Evolutionary conservation across 352 stramenopile genomes (phyloP), one percentile per base, ranked within the genome.

Genomic region (Pythium sukuiense): DNA sequence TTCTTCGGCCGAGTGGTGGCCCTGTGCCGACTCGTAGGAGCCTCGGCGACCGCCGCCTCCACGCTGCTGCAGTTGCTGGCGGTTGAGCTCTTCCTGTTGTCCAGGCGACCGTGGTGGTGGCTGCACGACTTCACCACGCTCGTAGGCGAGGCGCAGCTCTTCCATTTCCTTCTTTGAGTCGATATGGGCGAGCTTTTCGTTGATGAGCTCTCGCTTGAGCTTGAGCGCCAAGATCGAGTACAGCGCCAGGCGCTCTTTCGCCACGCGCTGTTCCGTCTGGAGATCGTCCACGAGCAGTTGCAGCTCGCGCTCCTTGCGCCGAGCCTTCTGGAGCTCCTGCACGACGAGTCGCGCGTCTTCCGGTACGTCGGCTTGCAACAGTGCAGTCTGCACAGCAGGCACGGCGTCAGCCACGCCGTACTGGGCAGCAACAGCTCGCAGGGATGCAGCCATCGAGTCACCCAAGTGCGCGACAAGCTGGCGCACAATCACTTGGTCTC

Each of bases 101-200:
- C 26, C 27, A n/a, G 33, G 50, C 16, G 49, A 32, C 45, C 58
- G 46, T 18, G 30, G 39, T 7, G 64, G 26, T n/a, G 45, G 29
- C 29, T 37, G 2, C 13, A 29, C 37, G 27, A 61, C 75, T 49
- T 68, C 75, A 20, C 59, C 64, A 32, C 55, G 32, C 27, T 65
- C 65, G 45, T 74, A 72, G 32, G 59, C 50, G n/a, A 59, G 67
- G 39, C 78, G 76, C 58, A 89, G 39, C 56, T 91, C 81, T 16
- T 81, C 74, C 1, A 83, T 71, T 35, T 90, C 80, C 58, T 85
- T 87, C 63, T 87, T 88, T 11, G 80, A 77, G 55, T 90, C 76
- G 30, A 92, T 86, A 45, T 90, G 81, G 9, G 83, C 83, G 32
- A 92, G 71, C 55, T 83, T 79, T 68, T 94, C 85, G 66, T 88